phyloP scores from a whole-genome alignment of 108 stramenopile species.

The Nitzschia sp. region DNA sequence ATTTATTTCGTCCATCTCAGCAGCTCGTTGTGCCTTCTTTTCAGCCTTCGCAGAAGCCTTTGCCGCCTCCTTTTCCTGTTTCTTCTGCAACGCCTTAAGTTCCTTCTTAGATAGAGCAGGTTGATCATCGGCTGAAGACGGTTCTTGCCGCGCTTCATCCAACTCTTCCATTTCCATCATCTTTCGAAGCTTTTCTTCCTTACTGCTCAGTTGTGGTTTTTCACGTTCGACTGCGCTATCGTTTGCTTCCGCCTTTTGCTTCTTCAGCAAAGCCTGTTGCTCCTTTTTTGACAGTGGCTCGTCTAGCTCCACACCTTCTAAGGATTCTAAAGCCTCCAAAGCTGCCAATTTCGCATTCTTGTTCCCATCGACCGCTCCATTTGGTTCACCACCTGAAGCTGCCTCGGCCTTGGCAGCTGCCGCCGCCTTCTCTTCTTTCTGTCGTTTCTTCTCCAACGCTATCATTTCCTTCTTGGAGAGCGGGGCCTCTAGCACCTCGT shows the following conservation, averaged over 20 bases:
- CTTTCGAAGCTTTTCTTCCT: conserved; percentile 45
- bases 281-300: conserved; percentile 44
- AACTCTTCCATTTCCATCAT: conserved; percentile 33
- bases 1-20: conserved; percentile 21
- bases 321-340: conserved; percentile 60
- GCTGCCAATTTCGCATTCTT: conserved; percentile 54
- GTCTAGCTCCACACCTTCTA: conserved; percentile 31
- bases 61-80: conserved; percentile 56
- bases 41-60: conserved; percentile 39
- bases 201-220: conserved; percentile 25
- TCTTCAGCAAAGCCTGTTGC: conserved; percentile 35
- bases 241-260: conserved; percentile 23
- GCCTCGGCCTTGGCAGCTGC: neutral
- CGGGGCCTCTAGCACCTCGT: conserved; percentile 26
- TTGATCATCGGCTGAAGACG: conserved; percentile 13
- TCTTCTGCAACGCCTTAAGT: conserved; percentile 42
- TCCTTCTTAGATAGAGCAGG: conserved; percentile 53
- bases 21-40: conserved; percentile 34
- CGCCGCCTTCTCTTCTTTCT: conserved; percentile 28
- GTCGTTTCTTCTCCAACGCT: conserved; percentile 41
- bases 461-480: conserved; percentile 34
- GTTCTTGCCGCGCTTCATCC: conserved; percentile 12
- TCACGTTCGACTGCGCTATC: neutral
- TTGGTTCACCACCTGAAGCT: no score
- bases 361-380: neutral